Evolutionary conservation across 2,329 filamentous ascomycete species (phyloP).

Genomic region (Clonostachys chloroleuca): DNA sequence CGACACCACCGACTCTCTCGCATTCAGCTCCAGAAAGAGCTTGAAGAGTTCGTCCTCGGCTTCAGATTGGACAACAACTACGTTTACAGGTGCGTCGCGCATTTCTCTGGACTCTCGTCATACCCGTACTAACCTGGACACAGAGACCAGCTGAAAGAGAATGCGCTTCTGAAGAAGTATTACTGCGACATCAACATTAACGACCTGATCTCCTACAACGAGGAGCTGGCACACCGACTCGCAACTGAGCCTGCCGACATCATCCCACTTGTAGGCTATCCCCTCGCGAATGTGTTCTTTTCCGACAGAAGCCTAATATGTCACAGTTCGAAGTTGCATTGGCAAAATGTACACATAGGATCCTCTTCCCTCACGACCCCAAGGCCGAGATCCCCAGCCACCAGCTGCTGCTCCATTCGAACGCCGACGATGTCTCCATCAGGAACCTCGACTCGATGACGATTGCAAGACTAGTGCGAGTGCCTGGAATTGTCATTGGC

Average conservation of each 20-base stretch:
- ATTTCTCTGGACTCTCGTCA: neutral
- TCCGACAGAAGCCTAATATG: neutral
- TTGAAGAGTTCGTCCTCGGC: slow-evolving; percentile 88
- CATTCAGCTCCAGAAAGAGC: slow-evolving; percentile 68
- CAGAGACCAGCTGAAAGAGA: slow-evolving; percentile 93
- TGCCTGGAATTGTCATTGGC: slow-evolving; percentile 96
- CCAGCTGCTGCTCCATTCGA: slow-evolving; percentile 91
- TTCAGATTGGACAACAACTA: slow-evolving; percentile 94
- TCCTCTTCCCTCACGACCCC: slow-evolving; percentile 76
- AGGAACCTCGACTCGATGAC: slow-evolving; percentile 89
- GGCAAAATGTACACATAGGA: slow-evolving; percentile 86
- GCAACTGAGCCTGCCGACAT: slow-evolving; percentile 88
- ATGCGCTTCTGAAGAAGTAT: slow-evolving; percentile 89
- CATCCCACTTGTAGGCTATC: slow-evolving; percentile 71
- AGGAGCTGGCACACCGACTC: slow-evolving; percentile 87
- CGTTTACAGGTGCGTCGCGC: slow-evolving; percentile 72
- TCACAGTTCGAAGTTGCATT: slow-evolving; percentile 83
- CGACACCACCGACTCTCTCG: slow-evolving; percentile 66
- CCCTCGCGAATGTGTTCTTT: neutral
- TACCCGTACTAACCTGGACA: slow-evolving; percentile 5
- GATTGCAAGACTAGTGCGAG: slow-evolving; percentile 90
- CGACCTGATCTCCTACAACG: slow-evolving; percentile 93
- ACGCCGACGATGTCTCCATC: slow-evolving; percentile 85
- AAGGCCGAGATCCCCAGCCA: slow-evolving; percentile 76
- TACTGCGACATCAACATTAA: slow-evolving; percentile 95